phyloP scores from a whole-genome alignment of 148 eudicot species.

The Silene latifolia region DNA sequence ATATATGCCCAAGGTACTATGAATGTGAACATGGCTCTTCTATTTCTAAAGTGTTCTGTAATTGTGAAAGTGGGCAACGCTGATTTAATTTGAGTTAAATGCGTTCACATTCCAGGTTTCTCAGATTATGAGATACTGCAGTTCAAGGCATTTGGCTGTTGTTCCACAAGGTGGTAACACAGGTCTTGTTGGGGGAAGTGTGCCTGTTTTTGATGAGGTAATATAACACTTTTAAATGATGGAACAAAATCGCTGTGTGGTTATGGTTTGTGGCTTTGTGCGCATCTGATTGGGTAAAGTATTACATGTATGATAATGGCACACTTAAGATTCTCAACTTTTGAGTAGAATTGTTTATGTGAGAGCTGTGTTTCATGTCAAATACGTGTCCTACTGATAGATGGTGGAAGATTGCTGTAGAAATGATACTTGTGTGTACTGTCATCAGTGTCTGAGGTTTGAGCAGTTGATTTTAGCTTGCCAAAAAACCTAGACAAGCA shows the following conservation, averaged over 20 bases:
- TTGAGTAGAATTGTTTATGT: neutral
- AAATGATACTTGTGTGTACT: neutral
- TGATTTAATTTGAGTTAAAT: neutral
- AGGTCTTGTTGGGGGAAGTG: conserved; percentile 98
- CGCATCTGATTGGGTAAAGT: neutral
- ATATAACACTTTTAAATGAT: neutral
- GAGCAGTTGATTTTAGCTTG: neutral
- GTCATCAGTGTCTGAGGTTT: neutral
- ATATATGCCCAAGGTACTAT: neutral
- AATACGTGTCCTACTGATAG: neutral
- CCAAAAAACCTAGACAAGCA: neutral
- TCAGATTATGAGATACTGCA: conserved; percentile 57
- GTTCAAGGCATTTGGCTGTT: conserved; percentile 34
- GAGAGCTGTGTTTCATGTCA: neutral
- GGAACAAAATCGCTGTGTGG: neutral
- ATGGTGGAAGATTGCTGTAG: neutral
- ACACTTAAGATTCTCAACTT: neutral
- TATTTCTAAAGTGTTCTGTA: neutral
- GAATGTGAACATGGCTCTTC: neutral
- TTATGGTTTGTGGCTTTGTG: neutral
- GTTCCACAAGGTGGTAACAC: conserved; percentile 96
- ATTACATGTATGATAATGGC: neutral
- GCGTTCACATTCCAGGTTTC: conserved; percentile 57
- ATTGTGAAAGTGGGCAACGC: neutral
- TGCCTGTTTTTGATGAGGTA: conserved; percentile 97